A percentile compares a stretch with the other conserved stretches of the same genome.
Evolutionary conservation across 140 eudicot species (phyloP).

Genomic region (Bidens hawaiensis): DNA sequence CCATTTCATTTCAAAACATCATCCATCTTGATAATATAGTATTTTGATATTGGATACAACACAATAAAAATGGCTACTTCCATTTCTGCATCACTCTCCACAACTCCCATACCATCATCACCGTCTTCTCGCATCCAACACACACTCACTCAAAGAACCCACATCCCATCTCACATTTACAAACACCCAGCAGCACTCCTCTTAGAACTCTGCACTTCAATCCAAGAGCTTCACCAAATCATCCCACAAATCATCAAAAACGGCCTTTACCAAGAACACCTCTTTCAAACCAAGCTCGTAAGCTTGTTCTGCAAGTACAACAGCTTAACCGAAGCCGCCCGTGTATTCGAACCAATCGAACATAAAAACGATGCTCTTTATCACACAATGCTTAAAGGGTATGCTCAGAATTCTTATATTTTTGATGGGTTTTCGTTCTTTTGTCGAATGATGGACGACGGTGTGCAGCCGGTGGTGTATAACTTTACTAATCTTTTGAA

Average conservation of each 20-base stretch:
- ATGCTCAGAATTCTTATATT: constrained; percentile 34
- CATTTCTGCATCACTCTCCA: too few species aligned
- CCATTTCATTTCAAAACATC: too few species aligned
- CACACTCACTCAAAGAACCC: constrained; percentile 34
- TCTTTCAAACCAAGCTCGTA: constrained; percentile 74
- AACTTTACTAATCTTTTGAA: constrained; percentile 67
- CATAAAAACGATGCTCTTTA: constrained; percentile 60
- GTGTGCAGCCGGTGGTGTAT: constrained; percentile 61
- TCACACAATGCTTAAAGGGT: constrained; percentile 86
- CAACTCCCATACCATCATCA: background rate
- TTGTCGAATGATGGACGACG: constrained; percentile 54
- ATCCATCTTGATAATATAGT: too few species aligned
- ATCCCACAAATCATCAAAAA: constrained; percentile 68
- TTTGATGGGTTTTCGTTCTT: constrained; percentile 46
- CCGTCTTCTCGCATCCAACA: constrained; percentile 17
- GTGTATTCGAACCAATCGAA: constrained; percentile 66
- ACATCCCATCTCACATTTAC: constrained; percentile 63
- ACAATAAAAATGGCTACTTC: too few species aligned
- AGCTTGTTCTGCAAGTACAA: constrained; percentile 63
- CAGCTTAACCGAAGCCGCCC: constrained; percentile 60
- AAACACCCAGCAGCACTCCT: constrained; percentile 62
- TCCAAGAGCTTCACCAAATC: constrained; percentile 60
- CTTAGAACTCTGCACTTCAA: constrained; percentile 75
- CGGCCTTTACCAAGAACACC: constrained; percentile 56
- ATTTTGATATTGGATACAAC: too few species aligned